Evolutionary conservation across 768 basidiomycete genomes (phyloP).

Genomic region (Pleurotus pulmonarius): DNA sequence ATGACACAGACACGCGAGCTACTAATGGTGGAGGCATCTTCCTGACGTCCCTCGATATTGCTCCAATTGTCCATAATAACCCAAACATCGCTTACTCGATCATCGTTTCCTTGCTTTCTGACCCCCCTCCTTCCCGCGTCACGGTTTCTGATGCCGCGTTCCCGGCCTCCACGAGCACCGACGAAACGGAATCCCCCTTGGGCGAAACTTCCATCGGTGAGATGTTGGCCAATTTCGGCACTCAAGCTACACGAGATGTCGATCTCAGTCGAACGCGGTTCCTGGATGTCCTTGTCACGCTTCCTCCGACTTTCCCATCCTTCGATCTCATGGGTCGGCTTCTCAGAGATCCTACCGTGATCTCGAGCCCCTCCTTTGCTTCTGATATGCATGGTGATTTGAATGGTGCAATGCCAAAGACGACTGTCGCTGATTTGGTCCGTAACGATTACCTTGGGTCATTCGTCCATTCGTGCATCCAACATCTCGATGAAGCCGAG

Average conservation of each 20-base stretch:
- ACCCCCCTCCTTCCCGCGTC: slow-evolving; percentile 18
- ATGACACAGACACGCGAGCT: slow-evolving; percentile 23
- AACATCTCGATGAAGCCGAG: slow-evolving; percentile 69
- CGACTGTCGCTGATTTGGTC: slow-evolving; percentile 63
- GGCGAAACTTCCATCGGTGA: no score
- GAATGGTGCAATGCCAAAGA: slow-evolving; percentile 17
- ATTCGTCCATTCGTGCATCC: slow-evolving; percentile 68
- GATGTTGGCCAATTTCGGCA: background rate
- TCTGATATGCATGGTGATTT: background rate
- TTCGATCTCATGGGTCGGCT: slow-evolving; percentile 73
- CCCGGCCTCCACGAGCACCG: background rate
- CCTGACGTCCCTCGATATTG: slow-evolving; percentile 66
- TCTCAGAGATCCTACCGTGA: slow-evolving; percentile 51
- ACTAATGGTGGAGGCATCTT: slow-evolving; percentile 22
- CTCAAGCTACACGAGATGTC: background rate
- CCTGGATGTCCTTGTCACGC: slow-evolving; percentile 57
- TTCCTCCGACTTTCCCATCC: slow-evolving; percentile 70
- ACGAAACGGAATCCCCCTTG: background rate
- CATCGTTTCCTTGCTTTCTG: slow-evolving; percentile 52
- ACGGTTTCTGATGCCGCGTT: background rate
- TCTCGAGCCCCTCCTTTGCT: slow-evolving; percentile 23
- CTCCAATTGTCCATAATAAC: slow-evolving; percentile 63
- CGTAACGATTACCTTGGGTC: slow-evolving; percentile 62
- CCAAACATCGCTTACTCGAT: slow-evolving; percentile 68
- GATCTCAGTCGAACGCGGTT: slow-evolving; percentile 41